phyloP scores from a whole-genome alignment of 1,139 yeast species.

The Geotrichum carabidarum region DNA sequence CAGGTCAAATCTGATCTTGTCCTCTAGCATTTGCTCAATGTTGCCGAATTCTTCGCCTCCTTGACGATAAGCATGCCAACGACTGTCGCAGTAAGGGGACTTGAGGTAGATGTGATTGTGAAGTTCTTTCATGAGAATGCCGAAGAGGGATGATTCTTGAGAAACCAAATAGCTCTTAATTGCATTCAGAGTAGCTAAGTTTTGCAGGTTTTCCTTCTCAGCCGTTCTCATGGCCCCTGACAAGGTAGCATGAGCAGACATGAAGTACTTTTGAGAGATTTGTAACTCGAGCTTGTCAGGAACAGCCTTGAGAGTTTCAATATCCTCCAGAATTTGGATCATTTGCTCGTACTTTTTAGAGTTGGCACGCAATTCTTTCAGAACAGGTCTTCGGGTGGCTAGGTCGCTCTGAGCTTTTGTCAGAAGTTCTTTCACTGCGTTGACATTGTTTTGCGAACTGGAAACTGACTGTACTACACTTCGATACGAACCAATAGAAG shows the following conservation, averaged over 20 bases:
- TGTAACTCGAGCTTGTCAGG: slow-evolving; percentile 63
- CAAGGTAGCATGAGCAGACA: slow-evolving; percentile 61
- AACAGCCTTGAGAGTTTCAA: slow-evolving; percentile 54
- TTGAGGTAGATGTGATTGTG: slow-evolving; percentile 68
- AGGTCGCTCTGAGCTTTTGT: slow-evolving; percentile 47
- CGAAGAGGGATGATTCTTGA: slow-evolving; percentile 61
- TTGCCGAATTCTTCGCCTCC: slow-evolving; percentile 29
- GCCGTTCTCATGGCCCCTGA: slow-evolving; percentile 53
- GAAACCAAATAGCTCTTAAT: slow-evolving; percentile 54
- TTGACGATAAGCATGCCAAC: slow-evolving; percentile 35
- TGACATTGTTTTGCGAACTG: slow-evolving; percentile 53
- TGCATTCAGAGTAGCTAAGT: slow-evolving; percentile 55
- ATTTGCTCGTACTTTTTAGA: slow-evolving; percentile 61
- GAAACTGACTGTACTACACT: slow-evolving; percentile 52
- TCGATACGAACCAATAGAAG: slow-evolving; percentile 73
- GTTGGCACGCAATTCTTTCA: slow-evolving; percentile 61
- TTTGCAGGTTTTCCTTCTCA: slow-evolving; percentile 56
- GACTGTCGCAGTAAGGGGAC: slow-evolving; percentile 37
- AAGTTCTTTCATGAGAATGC: slow-evolving; percentile 70
- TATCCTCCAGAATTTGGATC: slow-evolving; percentile 65
- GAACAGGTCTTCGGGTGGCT: slow-evolving; percentile 50
- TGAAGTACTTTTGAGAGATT: slow-evolving; percentile 62
- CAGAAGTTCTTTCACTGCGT: slow-evolving; percentile 50
- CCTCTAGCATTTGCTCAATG: slow-evolving; percentile 32
- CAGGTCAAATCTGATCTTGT: slow-evolving; percentile 32